These are phyloP conservation scores for Periconia sp. DNA, from an alignment of 2,329 filamentous ascomycete genomes.

Conservation along the genomic window DNA sequence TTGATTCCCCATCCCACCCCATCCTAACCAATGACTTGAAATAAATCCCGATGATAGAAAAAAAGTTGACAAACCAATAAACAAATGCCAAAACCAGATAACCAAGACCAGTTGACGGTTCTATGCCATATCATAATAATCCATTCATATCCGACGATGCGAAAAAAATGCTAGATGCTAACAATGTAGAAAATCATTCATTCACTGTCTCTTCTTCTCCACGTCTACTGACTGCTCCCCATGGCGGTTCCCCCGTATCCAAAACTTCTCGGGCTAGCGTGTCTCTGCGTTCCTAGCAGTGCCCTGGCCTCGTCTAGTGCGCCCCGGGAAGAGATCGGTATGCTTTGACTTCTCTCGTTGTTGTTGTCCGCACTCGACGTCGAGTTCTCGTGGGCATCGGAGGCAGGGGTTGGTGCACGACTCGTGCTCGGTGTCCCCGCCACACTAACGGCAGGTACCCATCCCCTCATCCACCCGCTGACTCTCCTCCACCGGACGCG, in stretches of 20 bases:
- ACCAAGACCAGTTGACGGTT: too few relatives aligned
- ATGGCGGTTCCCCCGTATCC: slow-evolving; percentile 27
- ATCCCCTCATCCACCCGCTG: slow-evolving; percentile 67
- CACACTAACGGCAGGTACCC: slow-evolving; percentile 58
- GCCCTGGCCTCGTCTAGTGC: slow-evolving; percentile 41
- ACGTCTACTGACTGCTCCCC: too few relatives aligned
- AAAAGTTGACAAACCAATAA: too few relatives aligned
- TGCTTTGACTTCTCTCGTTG: slow-evolving; percentile 17
- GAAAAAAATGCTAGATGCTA: too few relatives aligned
- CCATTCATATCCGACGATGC: too few relatives aligned
- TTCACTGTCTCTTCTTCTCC: too few relatives aligned
- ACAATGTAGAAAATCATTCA: too few relatives aligned
- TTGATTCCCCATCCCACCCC: too few relatives aligned
- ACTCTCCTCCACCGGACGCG: slow-evolving; percentile 59
- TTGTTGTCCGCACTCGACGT: slow-evolving; percentile 19
- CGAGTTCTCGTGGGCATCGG: slow-evolving; percentile 7
- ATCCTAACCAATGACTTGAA: too few relatives aligned
- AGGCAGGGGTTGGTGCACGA: slow-evolving; percentile 28
- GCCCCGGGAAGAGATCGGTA: slow-evolving; percentile 23
- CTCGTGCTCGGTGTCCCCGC: slow-evolving; percentile 36
- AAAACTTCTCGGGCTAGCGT: slow-evolving; percentile 40
- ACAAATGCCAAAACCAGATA: too few relatives aligned
- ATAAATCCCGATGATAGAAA: too few relatives aligned
- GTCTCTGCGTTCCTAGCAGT: slow-evolving; percentile 33
- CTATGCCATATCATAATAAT: too few relatives aligned